Conservation (phyloP, 371 early-diverging fungal genomes). For the Mucor plumbeus region DNA sequence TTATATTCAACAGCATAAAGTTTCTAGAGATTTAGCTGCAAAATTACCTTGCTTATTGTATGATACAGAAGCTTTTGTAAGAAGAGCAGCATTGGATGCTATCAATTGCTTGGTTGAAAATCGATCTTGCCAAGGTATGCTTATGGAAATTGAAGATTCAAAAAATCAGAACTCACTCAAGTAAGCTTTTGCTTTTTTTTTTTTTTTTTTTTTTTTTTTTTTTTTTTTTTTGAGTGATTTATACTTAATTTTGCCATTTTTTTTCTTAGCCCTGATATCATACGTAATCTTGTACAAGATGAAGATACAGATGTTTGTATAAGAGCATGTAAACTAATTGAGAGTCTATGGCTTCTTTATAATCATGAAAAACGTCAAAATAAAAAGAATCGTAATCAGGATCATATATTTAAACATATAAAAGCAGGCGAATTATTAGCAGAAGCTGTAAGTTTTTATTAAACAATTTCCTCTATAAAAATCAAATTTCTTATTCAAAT, state of each 20-base stretch:
- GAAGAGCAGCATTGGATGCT: slow-evolving; percentile 62
- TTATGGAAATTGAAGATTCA: slow-evolving; percentile 21
- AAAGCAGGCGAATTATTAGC: slow-evolving; percentile 53
- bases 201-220: not conserved
- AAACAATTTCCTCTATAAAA: not conserved
- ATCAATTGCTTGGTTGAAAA: slow-evolving; percentile 58
- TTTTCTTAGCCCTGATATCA: slow-evolving; percentile 41
- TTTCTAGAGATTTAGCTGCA: slow-evolving; percentile 27
- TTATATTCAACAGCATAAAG: slow-evolving; percentile 43
- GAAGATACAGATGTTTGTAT: slow-evolving; percentile 62
- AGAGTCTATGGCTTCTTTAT: slow-evolving; percentile 55
- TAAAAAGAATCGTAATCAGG: slow-evolving; percentile 29
- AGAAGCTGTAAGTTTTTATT: slow-evolving; percentile 42
- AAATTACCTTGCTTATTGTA: slow-evolving; percentile 54
- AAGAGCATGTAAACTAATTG: slow-evolving; percentile 55
- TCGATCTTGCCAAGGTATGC: slow-evolving; percentile 49
- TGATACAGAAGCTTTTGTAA: slow-evolving; percentile 66
- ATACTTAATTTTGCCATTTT: not conserved
- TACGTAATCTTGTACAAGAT: slow-evolving; percentile 55
- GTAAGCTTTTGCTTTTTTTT: slow-evolving; percentile 17
- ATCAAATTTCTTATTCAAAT: no score
- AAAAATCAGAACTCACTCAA: slow-evolving; percentile 31
- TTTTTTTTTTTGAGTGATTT: not conserved
- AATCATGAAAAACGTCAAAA: slow-evolving; percentile 37
- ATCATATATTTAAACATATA: slow-evolving; percentile 48